These are phyloP conservation scores for Cyclotella cryptica DNA, from an alignment of 108 stramenopile genomes.

Conservation along the genomic window DNA sequence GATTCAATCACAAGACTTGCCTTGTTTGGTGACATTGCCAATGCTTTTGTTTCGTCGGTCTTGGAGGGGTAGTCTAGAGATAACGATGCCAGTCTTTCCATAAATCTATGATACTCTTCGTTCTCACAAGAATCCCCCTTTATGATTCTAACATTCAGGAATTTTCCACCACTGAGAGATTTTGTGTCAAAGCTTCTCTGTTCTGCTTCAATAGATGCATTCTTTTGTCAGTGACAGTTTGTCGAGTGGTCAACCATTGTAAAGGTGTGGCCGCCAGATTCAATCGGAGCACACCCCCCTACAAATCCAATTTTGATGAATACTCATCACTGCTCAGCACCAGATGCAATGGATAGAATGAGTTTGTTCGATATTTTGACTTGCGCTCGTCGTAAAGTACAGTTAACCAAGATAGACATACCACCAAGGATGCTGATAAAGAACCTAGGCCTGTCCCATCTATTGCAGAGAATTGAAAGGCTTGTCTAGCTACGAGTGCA, in stretches of 20 bases:
- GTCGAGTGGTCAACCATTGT: conserved; percentile 70
- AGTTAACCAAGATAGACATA: conserved; percentile 56
- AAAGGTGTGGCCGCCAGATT: conserved; percentile 71
- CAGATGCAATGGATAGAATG: conserved; percentile 85
- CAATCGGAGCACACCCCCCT: conserved; percentile 66
- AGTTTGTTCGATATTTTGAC: conserved; percentile 54
- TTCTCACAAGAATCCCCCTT: conserved; percentile 76
- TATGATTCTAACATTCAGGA: conserved; percentile 47
- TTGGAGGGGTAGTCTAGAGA: background rate
- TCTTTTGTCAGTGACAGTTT: conserved; percentile 55
- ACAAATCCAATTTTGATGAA: conserved; percentile 58
- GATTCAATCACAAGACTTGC: conserved; percentile 66
- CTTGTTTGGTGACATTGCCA: conserved; percentile 26
- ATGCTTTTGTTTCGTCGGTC: background rate
- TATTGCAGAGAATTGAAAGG: conserved; percentile 76
- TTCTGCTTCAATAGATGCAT: conserved; percentile 52
- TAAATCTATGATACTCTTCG: conserved; percentile 65
- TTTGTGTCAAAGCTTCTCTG: conserved; percentile 39
- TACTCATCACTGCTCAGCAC: conserved; percentile 64
- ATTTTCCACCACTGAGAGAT: conserved; percentile 51
- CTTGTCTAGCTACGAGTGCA: conserved; percentile 67
- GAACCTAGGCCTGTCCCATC: conserved; percentile 82
- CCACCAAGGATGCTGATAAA: conserved; percentile 70
- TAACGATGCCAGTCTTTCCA: conserved; percentile 46
- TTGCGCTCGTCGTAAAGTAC: conserved; percentile 72